Evolutionary conservation across 2,329 filamentous ascomycete genomes (phyloP).

Genomic region (Aspergillus sclerotialis): DNA sequence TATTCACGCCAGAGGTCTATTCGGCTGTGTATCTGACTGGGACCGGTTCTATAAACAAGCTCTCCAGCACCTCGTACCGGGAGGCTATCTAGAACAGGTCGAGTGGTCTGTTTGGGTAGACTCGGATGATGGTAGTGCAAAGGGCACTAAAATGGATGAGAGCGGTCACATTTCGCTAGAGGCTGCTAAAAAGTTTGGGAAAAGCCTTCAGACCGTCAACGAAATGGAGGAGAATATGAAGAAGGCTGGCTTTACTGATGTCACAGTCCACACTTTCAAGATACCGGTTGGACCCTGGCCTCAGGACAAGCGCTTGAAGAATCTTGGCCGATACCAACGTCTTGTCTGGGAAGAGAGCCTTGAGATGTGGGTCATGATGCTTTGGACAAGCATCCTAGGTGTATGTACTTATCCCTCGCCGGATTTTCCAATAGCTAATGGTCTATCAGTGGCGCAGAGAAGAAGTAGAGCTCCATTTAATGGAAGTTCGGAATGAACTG

Average conservation of each 20-base stretch:
- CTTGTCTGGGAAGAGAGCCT: constrained; percentile 20
- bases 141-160: constrained; percentile 22
- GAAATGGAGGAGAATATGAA: constrained; percentile 20
- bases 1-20: neutral
- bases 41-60: neutral
- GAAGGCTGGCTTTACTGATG: constrained; percentile 18
- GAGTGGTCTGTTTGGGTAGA: constrained; percentile 35
- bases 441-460: neutral
- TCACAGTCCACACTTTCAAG: constrained; percentile 18
- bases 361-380: constrained; percentile 22
- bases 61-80: constrained; percentile 23
- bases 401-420: constrained; percentile 7
- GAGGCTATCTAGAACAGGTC: constrained; percentile 31
- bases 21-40: neutral
- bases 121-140: constrained; percentile 31
- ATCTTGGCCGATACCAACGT: constrained; percentile 16
- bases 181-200: constrained; percentile 22
- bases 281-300: constrained; percentile 18
- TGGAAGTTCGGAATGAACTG: neutral
- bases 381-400: constrained; percentile 19
- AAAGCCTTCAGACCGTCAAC: constrained; percentile 14
- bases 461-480: neutral
- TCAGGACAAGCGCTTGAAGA: constrained; percentile 10
- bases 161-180: constrained; percentile 11
- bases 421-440: neutral